Base-by-base conservation (phyloP, 73 alveolate species). In the Breviolum minutum region DNA sequence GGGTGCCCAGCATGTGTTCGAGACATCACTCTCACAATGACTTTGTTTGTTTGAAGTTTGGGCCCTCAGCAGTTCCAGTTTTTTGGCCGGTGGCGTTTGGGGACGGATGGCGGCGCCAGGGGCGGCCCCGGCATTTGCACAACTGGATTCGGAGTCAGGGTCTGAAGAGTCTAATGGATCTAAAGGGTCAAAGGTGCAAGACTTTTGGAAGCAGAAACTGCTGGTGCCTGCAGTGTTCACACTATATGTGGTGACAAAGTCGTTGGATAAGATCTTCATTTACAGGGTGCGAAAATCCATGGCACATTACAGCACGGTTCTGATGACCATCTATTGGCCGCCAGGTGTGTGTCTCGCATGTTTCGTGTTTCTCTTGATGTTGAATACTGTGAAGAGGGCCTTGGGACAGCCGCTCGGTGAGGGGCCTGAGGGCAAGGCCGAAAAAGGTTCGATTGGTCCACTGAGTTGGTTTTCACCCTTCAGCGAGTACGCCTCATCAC, bases 281-380 rank as follows among this genome's bases (percentile, higher is more conserved):
- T 73, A 73, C 32, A 10, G 83, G 32, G 83, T 73, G 32, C 83
- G n/a, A 13, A 73, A 73, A 32, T 73, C 54, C 83, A 73, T 73
- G 83, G 32, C 83, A 27, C 83, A 14, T 73, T 73, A 73, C 83
- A 73, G 83, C 83, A 73, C 83, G n/a, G n/a, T 14, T 24, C 83
- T 73, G 48, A 73, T 24, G 32, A 73, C 48, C 83, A 73, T 73
- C 7, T 73, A 73, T 24, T 73, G 83, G 83, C 83, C 83, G n/a
- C 83, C 83, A 24, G 83, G n/a, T 5, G 83, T 73, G 20, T 73
- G 83, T 24, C n/a, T 24, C 48, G 5, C 83, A 24, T 24, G 83
- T 24, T 73, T 73, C n/a, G 20, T 27, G 48, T 73, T 73, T 73
- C 83, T 73, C 32, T 40, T 54, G 8, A 20, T 54, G 8, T 48